phyloP scores from a whole-genome alignment of 805 yeast species.

The Priceomyces castillae region DNA sequence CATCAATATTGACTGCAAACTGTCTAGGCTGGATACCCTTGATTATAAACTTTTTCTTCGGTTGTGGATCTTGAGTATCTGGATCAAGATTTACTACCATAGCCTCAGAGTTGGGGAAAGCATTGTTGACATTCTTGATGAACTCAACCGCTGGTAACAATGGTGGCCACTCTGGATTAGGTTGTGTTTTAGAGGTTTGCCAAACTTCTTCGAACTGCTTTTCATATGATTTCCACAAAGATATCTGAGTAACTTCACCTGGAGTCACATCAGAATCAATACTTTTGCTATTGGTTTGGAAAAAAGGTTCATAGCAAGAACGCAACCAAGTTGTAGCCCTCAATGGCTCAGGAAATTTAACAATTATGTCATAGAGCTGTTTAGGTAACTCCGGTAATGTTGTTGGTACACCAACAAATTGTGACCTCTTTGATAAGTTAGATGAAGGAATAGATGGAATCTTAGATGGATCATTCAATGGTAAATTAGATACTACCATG shows the following conservation, averaged over 20 bases:
- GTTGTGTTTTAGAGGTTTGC: constrained; percentile 42
- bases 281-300: constrained; percentile 10
- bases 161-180: constrained; percentile 26
- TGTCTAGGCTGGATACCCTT: constrained; percentile 91
- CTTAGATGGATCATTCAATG: constrained; percentile 30
- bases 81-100: constrained; percentile 76
- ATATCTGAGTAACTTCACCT: constrained; percentile 91
- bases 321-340: constrained; percentile 95
- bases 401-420: constrained; percentile 50
- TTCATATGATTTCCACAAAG: constrained; percentile 94
- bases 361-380: constrained; percentile 56
- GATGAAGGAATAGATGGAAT: constrained; percentile 21
- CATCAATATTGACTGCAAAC: constrained; percentile 47
- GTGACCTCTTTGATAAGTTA: constrained; percentile 51
- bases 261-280: constrained; percentile 23
- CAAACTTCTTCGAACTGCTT: constrained; percentile 71
- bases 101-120: constrained; percentile 85
- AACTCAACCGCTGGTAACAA: constrained; percentile 94
- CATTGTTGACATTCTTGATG: constrained; percentile 87
- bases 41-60: constrained; percentile 79
- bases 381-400: constrained; percentile 60
- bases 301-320: constrained; percentile 76
- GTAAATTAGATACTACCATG: constrained; percentile 39
- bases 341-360: constrained; percentile 73
- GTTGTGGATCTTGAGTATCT: constrained; percentile 34